A percentile compares a stretch with the other conserved stretches of the same genome.
Conservation (phyloP, 176 grass and related monocot species). For the Thinopyrum elongatum region DNA sequence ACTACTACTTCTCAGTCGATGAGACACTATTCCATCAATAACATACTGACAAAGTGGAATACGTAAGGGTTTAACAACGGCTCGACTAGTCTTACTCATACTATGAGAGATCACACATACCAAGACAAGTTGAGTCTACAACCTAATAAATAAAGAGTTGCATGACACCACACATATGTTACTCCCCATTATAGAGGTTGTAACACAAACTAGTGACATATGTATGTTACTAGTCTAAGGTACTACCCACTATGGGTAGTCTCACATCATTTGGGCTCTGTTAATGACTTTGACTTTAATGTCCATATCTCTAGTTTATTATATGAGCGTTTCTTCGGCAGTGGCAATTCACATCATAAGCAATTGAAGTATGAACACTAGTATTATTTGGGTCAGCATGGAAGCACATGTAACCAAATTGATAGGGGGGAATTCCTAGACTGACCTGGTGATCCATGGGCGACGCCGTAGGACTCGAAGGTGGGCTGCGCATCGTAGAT, state of each 20-base stretch:
- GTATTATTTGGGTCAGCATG: neutral
- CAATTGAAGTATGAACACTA: neutral
- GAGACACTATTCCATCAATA: neutral
- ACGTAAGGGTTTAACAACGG: neutral
- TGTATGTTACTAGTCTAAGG: too few species aligned
- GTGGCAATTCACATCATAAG: neutral
- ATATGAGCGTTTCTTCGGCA: neutral
- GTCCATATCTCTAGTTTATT: neutral
- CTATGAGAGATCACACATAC: too few species aligned
- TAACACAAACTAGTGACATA: too few species aligned
- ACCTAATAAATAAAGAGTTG: too few species aligned
- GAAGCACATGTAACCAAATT: slow-evolving; percentile 17
- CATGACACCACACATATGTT: too few species aligned
- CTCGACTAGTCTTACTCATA: too few species aligned
- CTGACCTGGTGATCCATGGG: slow-evolving; percentile 77
- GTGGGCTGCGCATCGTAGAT: slow-evolving; percentile 79
- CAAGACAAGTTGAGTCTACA: too few species aligned
- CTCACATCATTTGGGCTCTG: neutral
- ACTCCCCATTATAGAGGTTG: too few species aligned
- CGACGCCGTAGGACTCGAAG: slow-evolving; percentile 83
- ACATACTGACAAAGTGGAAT: neutral
- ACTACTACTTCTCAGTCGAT: neutral
- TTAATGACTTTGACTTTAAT: neutral
- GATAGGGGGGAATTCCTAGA: neutral
- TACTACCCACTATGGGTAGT: too few species aligned